A percentile compares a stretch with the other conserved stretches of the same genome.
Conservation (phyloP, 352 stramenopile genomes). For the Phytophthora pseudosyringae region DNA sequence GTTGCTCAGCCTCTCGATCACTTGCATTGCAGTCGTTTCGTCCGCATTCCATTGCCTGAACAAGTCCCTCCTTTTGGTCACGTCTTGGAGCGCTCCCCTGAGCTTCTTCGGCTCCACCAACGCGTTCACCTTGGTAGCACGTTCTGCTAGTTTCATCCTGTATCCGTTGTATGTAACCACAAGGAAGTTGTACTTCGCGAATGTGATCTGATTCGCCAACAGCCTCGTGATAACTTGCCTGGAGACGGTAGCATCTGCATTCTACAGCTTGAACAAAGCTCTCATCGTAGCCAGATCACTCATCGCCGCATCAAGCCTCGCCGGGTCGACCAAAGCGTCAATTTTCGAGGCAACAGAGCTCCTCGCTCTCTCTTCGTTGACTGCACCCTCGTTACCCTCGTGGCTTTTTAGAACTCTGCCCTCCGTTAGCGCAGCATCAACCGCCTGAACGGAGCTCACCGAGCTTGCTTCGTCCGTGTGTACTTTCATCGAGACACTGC, state of each 20-base stretch:
- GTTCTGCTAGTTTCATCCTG: constrained; percentile 4
- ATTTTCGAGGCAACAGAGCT: constrained; percentile 1
- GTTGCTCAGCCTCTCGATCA: constrained; percentile 2
- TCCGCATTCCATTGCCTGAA: constrained; percentile 14
- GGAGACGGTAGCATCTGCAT: background rate
- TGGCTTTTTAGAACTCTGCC: background rate
- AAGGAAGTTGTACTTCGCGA: constrained; percentile 6
- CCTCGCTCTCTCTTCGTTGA: background rate
- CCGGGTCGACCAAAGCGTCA: constrained; percentile 10
- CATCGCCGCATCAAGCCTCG: constrained; percentile 6
- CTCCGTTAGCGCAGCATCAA: background rate
- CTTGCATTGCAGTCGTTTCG: background rate
- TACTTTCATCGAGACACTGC: background rate
- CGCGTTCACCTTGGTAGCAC: constrained; percentile 1
- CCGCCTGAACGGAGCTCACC: background rate
- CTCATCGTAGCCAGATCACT: constrained; percentile 6
- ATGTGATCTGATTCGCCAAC: background rate
- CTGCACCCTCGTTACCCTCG: background rate
- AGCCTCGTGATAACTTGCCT: constrained; percentile 4
- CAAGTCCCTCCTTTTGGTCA: background rate
- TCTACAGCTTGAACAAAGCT: constrained; percentile 10
- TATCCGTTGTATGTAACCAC: constrained; percentile 13
- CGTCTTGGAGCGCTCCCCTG: background rate
- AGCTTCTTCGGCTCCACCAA: constrained; percentile 2
- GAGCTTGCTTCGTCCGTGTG: background rate